Evolutionary conservation across 169 alveolate genomes (phyloP).

Genomic region (Cryptosporidium canis): DNA sequence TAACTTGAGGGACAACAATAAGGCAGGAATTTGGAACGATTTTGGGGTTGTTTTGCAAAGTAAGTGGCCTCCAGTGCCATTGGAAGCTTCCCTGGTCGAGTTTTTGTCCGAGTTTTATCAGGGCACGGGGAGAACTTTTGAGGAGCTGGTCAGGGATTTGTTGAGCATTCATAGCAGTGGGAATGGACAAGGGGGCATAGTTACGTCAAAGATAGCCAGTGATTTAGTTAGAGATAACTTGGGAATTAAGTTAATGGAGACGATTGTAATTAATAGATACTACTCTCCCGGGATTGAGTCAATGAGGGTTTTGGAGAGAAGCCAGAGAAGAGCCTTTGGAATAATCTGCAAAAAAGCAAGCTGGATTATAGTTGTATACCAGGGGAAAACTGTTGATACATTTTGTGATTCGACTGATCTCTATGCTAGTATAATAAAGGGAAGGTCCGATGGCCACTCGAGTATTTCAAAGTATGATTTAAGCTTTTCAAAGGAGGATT

Average conservation of each 20-base stretch:
- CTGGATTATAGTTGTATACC: conserved; percentile 32
- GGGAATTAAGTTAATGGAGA: conserved; percentile 50
- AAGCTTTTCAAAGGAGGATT: conserved; percentile 2
- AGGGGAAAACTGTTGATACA: conserved; percentile 14
- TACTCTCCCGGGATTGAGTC: conserved; percentile 52
- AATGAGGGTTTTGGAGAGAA: conserved; percentile 20
- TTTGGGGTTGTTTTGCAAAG: conserved; percentile 45
- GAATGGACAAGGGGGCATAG: neutral
- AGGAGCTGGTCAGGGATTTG: conserved; percentile 20
- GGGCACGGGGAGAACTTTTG: conserved; percentile 21
- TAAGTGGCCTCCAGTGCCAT: conserved; percentile 56
- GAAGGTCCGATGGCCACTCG: neutral
- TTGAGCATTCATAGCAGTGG: neutral
- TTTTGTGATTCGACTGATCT: conserved; percentile 11
- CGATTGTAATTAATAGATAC: conserved; percentile 25
- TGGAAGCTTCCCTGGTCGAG: conserved; percentile 49
- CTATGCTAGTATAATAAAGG: neutral
- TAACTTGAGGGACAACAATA: conserved; percentile 14
- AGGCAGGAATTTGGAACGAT: conserved; percentile 18
- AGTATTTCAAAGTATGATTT: neutral
- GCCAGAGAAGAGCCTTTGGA: conserved; percentile 2
- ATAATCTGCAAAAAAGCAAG: conserved; percentile 23
- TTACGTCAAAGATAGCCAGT: conserved; percentile 33
- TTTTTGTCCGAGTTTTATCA: conserved; percentile 38
- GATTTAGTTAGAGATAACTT: conserved; percentile 23